Base-by-base conservation (phyloP, 164 flowering plant genomes). In the Chimonanthus salicifolius region DNA sequence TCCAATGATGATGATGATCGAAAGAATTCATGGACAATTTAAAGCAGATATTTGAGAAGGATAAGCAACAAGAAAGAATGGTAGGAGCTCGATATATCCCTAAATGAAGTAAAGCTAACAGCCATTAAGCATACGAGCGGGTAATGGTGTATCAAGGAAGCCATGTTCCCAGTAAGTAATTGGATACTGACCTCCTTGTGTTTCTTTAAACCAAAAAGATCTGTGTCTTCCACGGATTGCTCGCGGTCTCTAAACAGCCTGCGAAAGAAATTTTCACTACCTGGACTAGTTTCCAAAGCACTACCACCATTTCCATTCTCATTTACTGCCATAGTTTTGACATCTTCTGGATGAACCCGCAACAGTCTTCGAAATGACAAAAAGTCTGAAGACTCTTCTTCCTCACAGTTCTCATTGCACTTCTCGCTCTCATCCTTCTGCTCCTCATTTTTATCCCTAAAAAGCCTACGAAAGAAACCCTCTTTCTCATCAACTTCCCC, bases 201-300 rank as follows among this genome's bases (percentile, higher is more conserved):
- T 81, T 85, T 92, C 83, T 85, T 90, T 15, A 76, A 86, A 77
- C 98, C 89, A 85, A 85, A 89, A 49, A 95, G 83, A 79, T 93
- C 98, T 1, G 96, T 93, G 78, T 95, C 97, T 80, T 95, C 98
- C 72, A 95, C 80, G 48, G 98, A 93, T 18, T 94, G 90, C 47
- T 92, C 99, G 47, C 99, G 96, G 73, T 95, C 99, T 77, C 90
- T 85, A 74, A 95, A 93, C 66, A 95, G 76, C 80, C 94, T 93
- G 74, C 94, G 94, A 72, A 95, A 93, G 77, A 95, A 93, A 46
- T 83, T 95, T 76, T 93, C 97, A 3, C 94, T 91, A 68, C 98
- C 99, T 7, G 97, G 99, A 80, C 98, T 95, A 80, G 96, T 87
- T 77, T 90, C 99, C 76, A 83, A 71, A 69, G 85, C 49, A 77